A percentile compares a stretch with the other conserved stretches of the same genome.
phyloP scores from a whole-genome alignment of 208 protist species.

The Trypanosoma melophagium region DNA sequence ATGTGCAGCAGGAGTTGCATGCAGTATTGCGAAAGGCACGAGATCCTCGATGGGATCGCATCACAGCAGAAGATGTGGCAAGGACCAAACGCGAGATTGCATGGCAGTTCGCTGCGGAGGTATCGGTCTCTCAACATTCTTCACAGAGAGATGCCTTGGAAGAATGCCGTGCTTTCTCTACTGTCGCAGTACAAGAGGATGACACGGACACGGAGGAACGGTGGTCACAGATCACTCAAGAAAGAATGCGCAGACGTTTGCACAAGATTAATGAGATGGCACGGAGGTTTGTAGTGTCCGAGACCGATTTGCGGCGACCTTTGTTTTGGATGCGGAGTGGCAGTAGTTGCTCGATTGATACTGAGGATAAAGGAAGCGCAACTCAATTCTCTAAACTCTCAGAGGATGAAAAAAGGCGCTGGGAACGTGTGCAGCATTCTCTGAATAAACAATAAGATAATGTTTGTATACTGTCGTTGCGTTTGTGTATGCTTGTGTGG shows the following conservation, averaged over 20 bases:
- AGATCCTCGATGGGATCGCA: slow-evolving; percentile 21
- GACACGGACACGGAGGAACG: slow-evolving; percentile 5
- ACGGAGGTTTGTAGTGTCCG: slow-evolving; percentile 12
- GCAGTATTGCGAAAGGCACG: slow-evolving; percentile 5
- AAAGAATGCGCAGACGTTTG: neutral
- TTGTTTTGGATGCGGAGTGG: neutral
- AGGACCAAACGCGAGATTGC: slow-evolving; percentile 3
- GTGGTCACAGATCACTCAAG: neutral
- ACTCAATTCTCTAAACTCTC: neutral
- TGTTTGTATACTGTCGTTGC: neutral
- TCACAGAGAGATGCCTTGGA: too few species aligned
- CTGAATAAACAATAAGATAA: neutral
- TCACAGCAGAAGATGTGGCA: slow-evolving; percentile 20
- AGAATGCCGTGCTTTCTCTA: too few species aligned
- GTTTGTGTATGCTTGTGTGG: neutral
- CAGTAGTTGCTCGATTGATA: too few species aligned
- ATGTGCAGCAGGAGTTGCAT: slow-evolving; percentile 10
- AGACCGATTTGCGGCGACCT: slow-evolving; percentile 23
- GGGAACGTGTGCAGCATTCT: slow-evolving; percentile 2
- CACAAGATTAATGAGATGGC: neutral
- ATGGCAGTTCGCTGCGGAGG: neutral
- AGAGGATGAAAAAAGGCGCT: slow-evolving; percentile 11
- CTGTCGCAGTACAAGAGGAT: neutral
- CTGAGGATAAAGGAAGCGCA: neutral
- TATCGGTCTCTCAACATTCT: too few species aligned